A percentile compares a stretch with the other conserved stretches of the same genome.
Evolutionary conservation across 208 protist species (phyloP).

Genomic region (Trypanosoma cruzi): DNA sequence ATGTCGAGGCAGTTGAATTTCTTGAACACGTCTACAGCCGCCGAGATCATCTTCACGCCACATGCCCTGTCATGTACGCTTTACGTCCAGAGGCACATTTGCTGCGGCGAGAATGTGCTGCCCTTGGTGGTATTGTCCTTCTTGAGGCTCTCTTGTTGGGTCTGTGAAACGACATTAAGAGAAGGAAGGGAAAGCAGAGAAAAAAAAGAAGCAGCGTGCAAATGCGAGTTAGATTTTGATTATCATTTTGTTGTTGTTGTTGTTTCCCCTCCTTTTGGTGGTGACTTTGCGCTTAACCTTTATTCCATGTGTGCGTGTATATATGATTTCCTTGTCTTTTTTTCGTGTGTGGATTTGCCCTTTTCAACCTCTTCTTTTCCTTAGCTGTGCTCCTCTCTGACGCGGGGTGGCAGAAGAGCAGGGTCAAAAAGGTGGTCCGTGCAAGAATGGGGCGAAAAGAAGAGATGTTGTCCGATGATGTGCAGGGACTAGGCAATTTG

Average conservation of each 20-base stretch:
- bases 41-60: slow-evolving; percentile 10
- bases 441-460: not conserved
- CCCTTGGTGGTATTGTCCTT: slow-evolving; percentile 39
- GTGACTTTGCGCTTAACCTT: too few relatives aligned
- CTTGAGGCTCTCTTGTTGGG: slow-evolving; percentile 38
- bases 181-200: not conserved
- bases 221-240: not conserved
- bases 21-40: slow-evolving; percentile 26
- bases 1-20: slow-evolving; percentile 10
- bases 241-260: slow-evolving; percentile 11
- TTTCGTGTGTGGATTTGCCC: too few relatives aligned
- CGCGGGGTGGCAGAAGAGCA: too few relatives aligned
- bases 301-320: too few relatives aligned
- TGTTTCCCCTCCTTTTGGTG: too few relatives aligned
- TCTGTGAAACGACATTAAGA: not conserved
- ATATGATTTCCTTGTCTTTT: too few relatives aligned
- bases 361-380: too few relatives aligned
- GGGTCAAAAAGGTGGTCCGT: too few relatives aligned
- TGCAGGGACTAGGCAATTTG: slow-evolving; percentile 50
- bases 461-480: slow-evolving; percentile 27
- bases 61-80: slow-evolving; percentile 31
- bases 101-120: slow-evolving; percentile 19
- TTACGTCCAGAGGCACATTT: slow-evolving; percentile 17
- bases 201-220: too few relatives aligned
- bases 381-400: too few relatives aligned